Conservation (phyloP, 73 alveolate genomes). For the Uronychia binucleata region DNA sequence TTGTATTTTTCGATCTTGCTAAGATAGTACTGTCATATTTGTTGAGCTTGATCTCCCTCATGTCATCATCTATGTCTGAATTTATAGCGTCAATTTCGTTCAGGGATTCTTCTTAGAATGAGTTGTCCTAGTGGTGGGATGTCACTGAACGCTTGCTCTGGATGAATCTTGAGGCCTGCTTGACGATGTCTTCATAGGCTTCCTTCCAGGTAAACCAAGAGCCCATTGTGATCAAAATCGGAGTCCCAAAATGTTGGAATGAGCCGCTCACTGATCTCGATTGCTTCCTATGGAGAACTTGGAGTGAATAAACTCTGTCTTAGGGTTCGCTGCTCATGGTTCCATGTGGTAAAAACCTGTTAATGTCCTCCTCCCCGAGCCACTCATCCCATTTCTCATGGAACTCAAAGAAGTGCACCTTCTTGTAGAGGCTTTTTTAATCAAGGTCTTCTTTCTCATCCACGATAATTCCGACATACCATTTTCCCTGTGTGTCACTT, state of each 20-base stretch:
- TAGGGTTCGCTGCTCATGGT: conserved; percentile 49
- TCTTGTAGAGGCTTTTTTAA: conserved; percentile 2
- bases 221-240: conserved; percentile 27
- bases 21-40: background rate
- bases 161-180: conserved; percentile 31
- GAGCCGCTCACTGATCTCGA: background rate
- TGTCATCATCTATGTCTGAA: background rate
- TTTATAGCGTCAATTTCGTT: background rate
- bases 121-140: background rate
- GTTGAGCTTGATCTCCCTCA: background rate
- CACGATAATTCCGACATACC: conserved; percentile 60
- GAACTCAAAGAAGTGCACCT: conserved; percentile 60
- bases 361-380: conserved; percentile 13
- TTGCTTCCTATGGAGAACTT: conserved; percentile 30
- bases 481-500: conserved; percentile 16
- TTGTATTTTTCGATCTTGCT: background rate
- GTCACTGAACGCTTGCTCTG: background rate
- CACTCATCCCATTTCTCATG: conserved; percentile 68
- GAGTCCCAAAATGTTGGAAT: conserved; percentile 19
- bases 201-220: conserved; percentile 59
- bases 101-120: background rate
- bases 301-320: conserved; percentile 39
- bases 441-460: conserved; percentile 37
- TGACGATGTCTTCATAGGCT: conserved; percentile 45
- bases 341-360: conserved; percentile 38